These are phyloP conservation scores for Fusarium vanettenii DNA, from an alignment of 2,329 filamentous ascomycete species.

Conservation along the genomic window DNA sequence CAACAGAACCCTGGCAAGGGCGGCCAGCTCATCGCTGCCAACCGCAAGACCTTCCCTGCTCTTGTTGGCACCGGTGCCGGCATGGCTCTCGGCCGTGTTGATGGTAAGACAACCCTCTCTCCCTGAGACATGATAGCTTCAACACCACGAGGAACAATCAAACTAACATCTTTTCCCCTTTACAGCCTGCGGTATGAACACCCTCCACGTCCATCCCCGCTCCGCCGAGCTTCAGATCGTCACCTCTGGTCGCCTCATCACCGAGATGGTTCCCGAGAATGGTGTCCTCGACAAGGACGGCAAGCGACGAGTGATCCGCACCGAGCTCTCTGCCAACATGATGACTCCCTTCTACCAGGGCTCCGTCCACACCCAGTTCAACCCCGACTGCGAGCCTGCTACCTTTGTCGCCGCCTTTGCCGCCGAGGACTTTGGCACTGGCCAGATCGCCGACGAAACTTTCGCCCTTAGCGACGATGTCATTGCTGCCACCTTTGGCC, in stretches of 20 bases:
- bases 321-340: conserved; percentile 56
- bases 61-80: conserved; percentile 63
- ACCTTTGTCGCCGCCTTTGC: conserved; percentile 63
- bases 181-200: conserved; percentile 66
- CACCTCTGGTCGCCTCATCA: conserved; percentile 59
- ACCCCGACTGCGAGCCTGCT: conserved; percentile 63
- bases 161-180: conserved; percentile 26
- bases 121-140: background rate
- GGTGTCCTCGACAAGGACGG: conserved; percentile 53
- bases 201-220: conserved; percentile 66
- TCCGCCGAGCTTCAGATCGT: conserved; percentile 65
- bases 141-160: background rate
- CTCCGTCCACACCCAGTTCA: conserved; percentile 66
- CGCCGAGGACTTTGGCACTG: conserved; percentile 63
- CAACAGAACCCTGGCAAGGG: conserved; percentile 47
- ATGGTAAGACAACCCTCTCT: conserved; percentile 42
- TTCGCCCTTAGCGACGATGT: conserved; percentile 60
- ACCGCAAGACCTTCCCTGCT: conserved; percentile 68
- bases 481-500: conserved; percentile 59
- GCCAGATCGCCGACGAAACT: conserved; percentile 62
- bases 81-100: conserved; percentile 64
- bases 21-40: conserved; percentile 62
- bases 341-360: conserved; percentile 68
- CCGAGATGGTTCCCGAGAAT: conserved; percentile 66
- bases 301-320: conserved; percentile 56